phyloP scores from a whole-genome alignment of 2,329 filamentous ascomycete species.

The Cercospora zeina region DNA sequence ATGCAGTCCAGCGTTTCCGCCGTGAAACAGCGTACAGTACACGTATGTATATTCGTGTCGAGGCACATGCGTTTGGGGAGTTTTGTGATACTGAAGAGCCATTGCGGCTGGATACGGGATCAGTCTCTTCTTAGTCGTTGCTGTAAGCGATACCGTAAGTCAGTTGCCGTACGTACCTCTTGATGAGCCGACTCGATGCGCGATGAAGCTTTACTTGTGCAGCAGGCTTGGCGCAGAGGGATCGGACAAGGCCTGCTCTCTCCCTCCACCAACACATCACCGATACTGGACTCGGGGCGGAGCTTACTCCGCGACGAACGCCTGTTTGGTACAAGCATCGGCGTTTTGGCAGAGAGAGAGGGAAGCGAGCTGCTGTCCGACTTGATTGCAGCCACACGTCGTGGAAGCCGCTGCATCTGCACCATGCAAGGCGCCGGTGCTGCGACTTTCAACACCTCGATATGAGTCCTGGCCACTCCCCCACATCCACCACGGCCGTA shows the following conservation, averaged over 20 bases:
- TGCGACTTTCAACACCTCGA: neutral
- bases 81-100: no score
- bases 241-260: neutral
- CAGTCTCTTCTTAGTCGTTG: no score
- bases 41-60: neutral
- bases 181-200: neutral
- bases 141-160: no score
- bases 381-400: neutral
- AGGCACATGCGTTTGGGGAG: neutral
- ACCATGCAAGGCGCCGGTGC: neutral
- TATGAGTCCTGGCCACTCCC: neutral
- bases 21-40: neutral
- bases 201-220: neutral
- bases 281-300: neutral
- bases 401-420: neutral
- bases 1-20: neutral
- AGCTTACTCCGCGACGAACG: neutral
- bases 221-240: neutral
- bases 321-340: neutral
- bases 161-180: no score
- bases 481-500: neutral
- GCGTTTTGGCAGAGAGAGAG: neutral
- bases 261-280: neutral
- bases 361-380: neutral
- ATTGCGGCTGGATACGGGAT: no score